Evolutionary conservation across 176 grass and related monocot species (phyloP), one percentile per base, ranked within the genome.

Genomic region (Avena sativa): DNA sequence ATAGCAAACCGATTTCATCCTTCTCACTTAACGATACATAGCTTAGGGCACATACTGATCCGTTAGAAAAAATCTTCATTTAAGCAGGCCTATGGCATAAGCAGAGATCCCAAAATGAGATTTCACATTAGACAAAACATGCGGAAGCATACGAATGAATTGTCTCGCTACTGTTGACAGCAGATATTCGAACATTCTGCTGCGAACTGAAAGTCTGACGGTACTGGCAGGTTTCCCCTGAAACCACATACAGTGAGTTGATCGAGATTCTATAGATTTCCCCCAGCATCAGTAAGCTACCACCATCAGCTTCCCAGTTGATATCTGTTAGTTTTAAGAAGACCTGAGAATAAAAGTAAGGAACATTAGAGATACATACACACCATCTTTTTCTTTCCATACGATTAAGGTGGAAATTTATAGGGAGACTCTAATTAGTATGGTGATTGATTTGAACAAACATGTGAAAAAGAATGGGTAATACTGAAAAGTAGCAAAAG

Each of bases 221-320:
- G 14, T 8, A 74, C 5, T 49, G 5, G n/a, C 70, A 49, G n/a
- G 49, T 25, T 21, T 25, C 11, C 44, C 6, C n/a, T 14, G 12
- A 74, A 16, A 23, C 21, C 1, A 74, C n/a, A 74, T 74, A 50
- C 71, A 50, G 12, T 50, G n/a, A 28, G 72, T 28, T 16, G 21
- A 52, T 16, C 72, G 7, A 15, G 47, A 4, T 75, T 51, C 71
- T 74, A 12, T 46, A 74, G 12, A 16, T 74, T 74, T 4, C 2
- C 46, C 17, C 46, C 72, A 75, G 72, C 46, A 52, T 52, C 34
- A 75, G 3, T 75, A 52, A 28, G 72, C 46, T 5, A 30, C 72
- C 72, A 74, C 72, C 72, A 75, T 17, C 46, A 51, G 72, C 72
- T 49, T 28, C 72, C 72, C 48, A 30, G 0, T 75, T 28, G 72